Base-by-base conservation (phyloP, 2,329 filamentous ascomycete genomes). In the Juglanconis sp. region DNA sequence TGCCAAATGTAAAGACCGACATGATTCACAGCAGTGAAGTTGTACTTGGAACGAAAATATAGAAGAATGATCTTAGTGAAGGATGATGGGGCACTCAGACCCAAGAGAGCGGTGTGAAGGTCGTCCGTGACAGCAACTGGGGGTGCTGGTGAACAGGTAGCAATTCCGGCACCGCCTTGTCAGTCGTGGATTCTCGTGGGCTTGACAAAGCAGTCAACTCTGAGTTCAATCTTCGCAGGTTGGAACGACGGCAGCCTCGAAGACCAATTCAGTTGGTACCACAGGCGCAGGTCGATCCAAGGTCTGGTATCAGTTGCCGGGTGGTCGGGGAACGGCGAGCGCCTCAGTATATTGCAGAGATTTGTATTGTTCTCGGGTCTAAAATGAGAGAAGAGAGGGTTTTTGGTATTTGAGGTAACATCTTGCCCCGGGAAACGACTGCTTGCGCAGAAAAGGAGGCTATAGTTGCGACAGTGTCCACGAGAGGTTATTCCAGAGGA, bases 1-100 rank as follows among this genome's bases (percentile, higher is more conserved):
- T 87, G 64, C 97, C 92, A 72, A 91, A 99, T 0, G 94, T 97
- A 73, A 99, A 99, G 67, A 99, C 91, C 11, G 94, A 97, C 61
- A 95, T 94, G 91, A 95, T 96, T 35, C 15, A 57, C 9, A 67
- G 36, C 31, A 24, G 24, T 17, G 42, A 17, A 11, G 5, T 4
- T 42, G 47, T 38, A 40, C 2, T 44, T 32, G 44, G 44, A 17
- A 9, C 17, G 24, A 11, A 30, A 32, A 35, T 44, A 9, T 40
- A 15, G n/a, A 49, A n/a, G 44, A 34, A 40, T 17, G 17, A 24
- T 10, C 4, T 53, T 32, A 34, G 17, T 42, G 35, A 49, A 56
- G 17, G 24, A 34, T 49, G 34, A n/a, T 44, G 13, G 30, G 40
- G 30, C 32, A 15, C 36, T n/a, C 32, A n/a, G 42, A 38, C 34